Percentiles rank a stretch among this genome's conserved stretches.
Evolutionary conservation across 1,284 basidiomycete species (phyloP).

Genomic region (Polyporus tsugae): DNA sequence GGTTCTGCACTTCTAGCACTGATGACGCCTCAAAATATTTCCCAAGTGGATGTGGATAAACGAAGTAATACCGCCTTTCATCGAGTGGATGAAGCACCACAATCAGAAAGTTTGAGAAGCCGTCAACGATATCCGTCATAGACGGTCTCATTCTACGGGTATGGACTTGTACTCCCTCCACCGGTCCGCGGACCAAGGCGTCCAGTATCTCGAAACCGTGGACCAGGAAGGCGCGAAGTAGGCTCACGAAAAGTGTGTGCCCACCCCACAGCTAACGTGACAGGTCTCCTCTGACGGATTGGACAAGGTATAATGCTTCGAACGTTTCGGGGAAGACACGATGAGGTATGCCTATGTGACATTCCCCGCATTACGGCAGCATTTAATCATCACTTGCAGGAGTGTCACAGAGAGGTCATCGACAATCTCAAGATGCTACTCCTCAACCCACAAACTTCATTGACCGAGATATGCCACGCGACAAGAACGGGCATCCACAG

Average conservation of each 20-base stretch:
- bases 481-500: conserved; percentile 27
- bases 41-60: conserved; percentile 46
- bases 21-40: conserved; percentile 27
- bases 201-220: conserved; percentile 38
- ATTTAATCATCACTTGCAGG: conserved; percentile 20
- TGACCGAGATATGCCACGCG: conserved; percentile 28
- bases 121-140: conserved; percentile 32
- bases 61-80: conserved; percentile 40
- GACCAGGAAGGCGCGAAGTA: conserved; percentile 38
- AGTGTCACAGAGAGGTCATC: conserved; percentile 40
- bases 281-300: neutral
- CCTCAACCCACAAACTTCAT: conserved; percentile 35
- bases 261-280: neutral
- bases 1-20: conserved; percentile 2
- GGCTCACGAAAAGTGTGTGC: conserved; percentile 37
- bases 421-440: conserved; percentile 36
- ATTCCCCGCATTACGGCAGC: neutral
- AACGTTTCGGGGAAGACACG: conserved; percentile 41
- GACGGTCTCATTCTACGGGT: conserved; percentile 40
- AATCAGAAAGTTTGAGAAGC: conserved; percentile 33
- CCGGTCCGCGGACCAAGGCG: conserved; percentile 37
- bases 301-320: conserved; percentile 41
- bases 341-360: conserved; percentile 36
- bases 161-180: conserved; percentile 43
- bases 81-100: conserved; percentile 35